phyloP scores from a whole-genome alignment of 2,329 filamentous ascomycete species.

The Fusarium piperis region DNA sequence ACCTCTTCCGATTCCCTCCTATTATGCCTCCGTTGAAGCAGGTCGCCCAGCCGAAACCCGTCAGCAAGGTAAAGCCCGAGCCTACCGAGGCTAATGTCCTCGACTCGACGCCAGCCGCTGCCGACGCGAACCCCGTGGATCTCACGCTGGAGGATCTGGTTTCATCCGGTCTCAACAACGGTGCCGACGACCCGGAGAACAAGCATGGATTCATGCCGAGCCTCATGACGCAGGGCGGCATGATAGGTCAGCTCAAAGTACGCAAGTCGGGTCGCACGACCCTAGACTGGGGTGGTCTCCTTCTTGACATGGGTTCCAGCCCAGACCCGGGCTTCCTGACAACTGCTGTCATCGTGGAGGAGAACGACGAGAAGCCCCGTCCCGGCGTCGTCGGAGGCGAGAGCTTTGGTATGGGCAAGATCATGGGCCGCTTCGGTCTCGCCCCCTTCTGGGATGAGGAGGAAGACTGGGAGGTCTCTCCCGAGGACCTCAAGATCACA shows the following conservation, averaged over 20 bases:
- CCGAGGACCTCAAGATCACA: conserved; percentile 45
- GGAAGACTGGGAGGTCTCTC: conserved; percentile 62
- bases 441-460: conserved; percentile 68
- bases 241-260: conserved; percentile 68
- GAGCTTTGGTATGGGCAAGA: conserved; percentile 69
- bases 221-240: conserved; percentile 62
- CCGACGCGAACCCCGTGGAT: conserved; percentile 49
- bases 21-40: conserved; percentile 65
- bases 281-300: conserved; percentile 69
- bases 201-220: conserved; percentile 50
- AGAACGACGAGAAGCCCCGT: conserved; percentile 62
- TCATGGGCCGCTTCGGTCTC: conserved; percentile 70
- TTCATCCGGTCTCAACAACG: conserved; percentile 10
- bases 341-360: conserved; percentile 68
- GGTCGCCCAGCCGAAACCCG: conserved; percentile 36
- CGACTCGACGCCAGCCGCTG: conserved; percentile 41
- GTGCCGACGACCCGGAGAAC: conserved; percentile 47
- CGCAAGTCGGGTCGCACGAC: conserved; percentile 70
- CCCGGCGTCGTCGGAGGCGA: conserved; percentile 56
- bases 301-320: conserved; percentile 61
- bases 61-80: conserved; percentile 54
- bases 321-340: conserved; percentile 66
- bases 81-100: conserved; percentile 52
- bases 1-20: conserved; percentile 73
- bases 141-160: conserved; percentile 52